Base-by-base conservation (phyloP, 805 yeast genomes). In the Blastobotrys mokoenaii region DNA sequence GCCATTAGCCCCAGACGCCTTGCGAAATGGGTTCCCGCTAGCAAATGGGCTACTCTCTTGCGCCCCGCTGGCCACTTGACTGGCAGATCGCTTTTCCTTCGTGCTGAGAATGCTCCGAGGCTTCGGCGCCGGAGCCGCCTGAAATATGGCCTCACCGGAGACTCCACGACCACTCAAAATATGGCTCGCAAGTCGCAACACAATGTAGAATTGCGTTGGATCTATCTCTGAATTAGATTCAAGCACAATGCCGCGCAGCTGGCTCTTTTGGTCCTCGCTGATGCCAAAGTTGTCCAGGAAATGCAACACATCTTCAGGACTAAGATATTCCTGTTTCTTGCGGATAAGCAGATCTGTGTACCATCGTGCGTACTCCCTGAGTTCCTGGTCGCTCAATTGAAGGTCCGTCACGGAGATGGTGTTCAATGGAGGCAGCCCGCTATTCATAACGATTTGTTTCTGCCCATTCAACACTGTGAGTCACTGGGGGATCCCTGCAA, bases 191-290 rank as follows among this genome's bases (percentile, higher is more conserved):
- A 93, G 72, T 55, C 98, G 71, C 44, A 90, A 61, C 32, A 87
- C 72, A 0, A 95, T 96, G 66, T 84, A 93, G 65, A 93, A 90
- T 61, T 88, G 94, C 4, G 95, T 95, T 45, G 88, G 80, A 56
- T 86, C 88, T 9, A 56, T 58, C 7, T 22, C 27, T 22, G 27
- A 5, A 8, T 22, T 5, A 36, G 47, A 53, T 32, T 59, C 64
- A 35, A 66, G 61, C 31, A 65, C 46, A 15, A 49, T 17, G n/a
- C 11, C 50, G 32, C 56, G 40, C 31, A 67, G 59, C 46, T 51
- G 49, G 22, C 70, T 71, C 59, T 77, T 78, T 30, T 76, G 66
- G 2, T 61, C 55, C 1, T 70, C 71, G 1, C 79, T 57, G 11
- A 90, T 65, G 45, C 77, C 80, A 68, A 90, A 90, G 61, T 90